phyloP scores from a whole-genome alignment of 2,329 filamentous ascomycete genomes.

The Zymoseptoria pseudotritici region DNA sequence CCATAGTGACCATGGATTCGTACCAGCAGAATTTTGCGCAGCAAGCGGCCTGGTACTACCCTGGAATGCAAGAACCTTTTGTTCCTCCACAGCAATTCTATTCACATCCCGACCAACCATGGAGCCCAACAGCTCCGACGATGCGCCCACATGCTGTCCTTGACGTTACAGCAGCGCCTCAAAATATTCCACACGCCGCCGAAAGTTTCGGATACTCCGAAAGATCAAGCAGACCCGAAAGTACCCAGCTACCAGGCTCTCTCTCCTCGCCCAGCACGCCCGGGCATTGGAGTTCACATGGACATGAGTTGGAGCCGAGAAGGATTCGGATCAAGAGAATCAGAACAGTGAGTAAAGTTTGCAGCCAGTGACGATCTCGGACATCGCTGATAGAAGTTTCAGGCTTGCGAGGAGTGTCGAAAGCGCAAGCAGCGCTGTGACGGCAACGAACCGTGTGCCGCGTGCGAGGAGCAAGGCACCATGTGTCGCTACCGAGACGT shows the following conservation, averaged over 20 bases:
- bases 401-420: conserved; percentile 91
- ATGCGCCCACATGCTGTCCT: background rate
- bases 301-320: background rate
- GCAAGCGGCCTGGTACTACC: background rate
- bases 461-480: conserved; percentile 13
- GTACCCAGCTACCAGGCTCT: background rate
- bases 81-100: background rate
- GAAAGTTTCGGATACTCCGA: background rate
- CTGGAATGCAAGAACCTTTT: background rate
- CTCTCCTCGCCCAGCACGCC: background rate
- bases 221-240: background rate
- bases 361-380: background rate
- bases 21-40: background rate
- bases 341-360: background rate
- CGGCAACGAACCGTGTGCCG: conserved; percentile 51
- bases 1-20: background rate
- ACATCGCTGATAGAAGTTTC: conserved; percentile 42
- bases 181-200: background rate
- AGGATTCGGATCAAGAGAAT: background rate
- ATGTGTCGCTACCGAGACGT: conserved; percentile 17
- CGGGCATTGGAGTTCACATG: background rate
- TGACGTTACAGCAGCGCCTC: background rate
- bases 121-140: background rate
- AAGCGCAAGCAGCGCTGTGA: conserved; percentile 98
- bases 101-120: background rate